A percentile compares a stretch with the other conserved stretches of the same genome.
Evolutionary conservation across 371 early-diverging fungal species (phyloP).

Genomic region (Mortierella sp.): DNA sequence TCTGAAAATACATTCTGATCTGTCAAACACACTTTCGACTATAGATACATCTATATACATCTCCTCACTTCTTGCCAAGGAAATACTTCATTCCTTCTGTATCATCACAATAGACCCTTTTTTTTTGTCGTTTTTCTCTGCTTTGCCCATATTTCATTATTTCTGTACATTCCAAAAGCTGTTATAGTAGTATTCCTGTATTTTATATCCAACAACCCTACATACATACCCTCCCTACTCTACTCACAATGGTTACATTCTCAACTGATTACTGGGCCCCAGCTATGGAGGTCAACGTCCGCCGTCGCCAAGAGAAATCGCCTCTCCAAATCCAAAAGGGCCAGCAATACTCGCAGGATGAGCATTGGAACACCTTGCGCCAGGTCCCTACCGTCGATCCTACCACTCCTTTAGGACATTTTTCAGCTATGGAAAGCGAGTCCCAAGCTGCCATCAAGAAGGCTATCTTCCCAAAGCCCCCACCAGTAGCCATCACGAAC

Average conservation of each 20-base stretch:
- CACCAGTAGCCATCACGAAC: constrained; percentile 44
- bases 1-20: background rate
- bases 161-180: background rate
- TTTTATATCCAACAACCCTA: constrained; percentile 13
- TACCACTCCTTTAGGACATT: constrained; percentile 21
- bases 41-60: background rate
- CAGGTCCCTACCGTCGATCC: constrained; percentile 47
- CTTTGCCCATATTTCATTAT: constrained; percentile 10
- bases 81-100: background rate
- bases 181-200: background rate
- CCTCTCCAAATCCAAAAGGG: constrained; percentile 7
- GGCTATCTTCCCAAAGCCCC: constrained; percentile 28
- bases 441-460: constrained; percentile 20
- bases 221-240: background rate
- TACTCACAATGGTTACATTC: constrained; percentile 60
- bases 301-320: constrained; percentile 55
- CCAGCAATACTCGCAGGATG: constrained; percentile 28
- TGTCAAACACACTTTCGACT: background rate
- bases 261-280: constrained; percentile 65
- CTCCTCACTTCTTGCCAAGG: background rate
- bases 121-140: background rate
- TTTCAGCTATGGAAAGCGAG: constrained; percentile 11
- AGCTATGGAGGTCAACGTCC: constrained; percentile 60
- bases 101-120: constrained; percentile 4
- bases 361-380: constrained; percentile 41